Percentiles rank a stretch among this genome's conserved stretches.
Evolutionary conservation across 179 eudicot genomes (phyloP).

Genomic region (Beta corolliflora): DNA sequence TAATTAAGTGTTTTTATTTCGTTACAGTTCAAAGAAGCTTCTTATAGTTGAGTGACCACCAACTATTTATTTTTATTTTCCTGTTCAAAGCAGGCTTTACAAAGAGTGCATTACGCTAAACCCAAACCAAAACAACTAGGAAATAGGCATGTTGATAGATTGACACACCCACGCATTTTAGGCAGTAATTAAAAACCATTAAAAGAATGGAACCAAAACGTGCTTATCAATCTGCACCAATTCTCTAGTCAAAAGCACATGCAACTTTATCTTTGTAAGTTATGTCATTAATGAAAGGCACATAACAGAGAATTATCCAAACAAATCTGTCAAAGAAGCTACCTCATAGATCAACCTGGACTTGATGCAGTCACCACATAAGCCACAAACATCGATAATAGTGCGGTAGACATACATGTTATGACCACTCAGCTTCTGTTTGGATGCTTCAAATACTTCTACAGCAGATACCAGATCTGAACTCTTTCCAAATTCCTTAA

Average conservation of each 20-base stretch:
- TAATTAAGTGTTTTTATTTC: neutral
- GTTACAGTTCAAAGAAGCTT: neutral
- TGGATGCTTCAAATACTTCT: conserved; percentile 75
- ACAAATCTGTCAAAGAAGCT: conserved; percentile 22
- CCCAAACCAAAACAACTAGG: neutral
- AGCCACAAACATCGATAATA: conserved; percentile 88
- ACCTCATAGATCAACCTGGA: conserved; percentile 94
- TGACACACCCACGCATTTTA: conserved; percentile 1
- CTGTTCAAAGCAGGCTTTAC: neutral
- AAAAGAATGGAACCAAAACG: neutral
- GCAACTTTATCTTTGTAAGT: neutral
- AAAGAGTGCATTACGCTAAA: neutral
- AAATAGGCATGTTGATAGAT: neutral
- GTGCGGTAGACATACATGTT: conserved; percentile 92
- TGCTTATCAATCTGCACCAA: neutral
- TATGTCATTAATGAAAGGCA: neutral
- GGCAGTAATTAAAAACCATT: neutral
- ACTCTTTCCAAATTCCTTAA: conserved; percentile 83
- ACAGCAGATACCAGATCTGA: conserved; percentile 72
- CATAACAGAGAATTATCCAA: neutral
- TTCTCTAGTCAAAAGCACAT: neutral
- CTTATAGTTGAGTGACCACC: neutral
- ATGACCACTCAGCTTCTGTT: conserved; percentile 52
- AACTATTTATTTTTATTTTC: neutral
- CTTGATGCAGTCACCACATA: conserved; percentile 71